Evolutionary conservation across 768 basidiomycete species (phyloP).

Genomic region (Steccherinum ochraceum): DNA sequence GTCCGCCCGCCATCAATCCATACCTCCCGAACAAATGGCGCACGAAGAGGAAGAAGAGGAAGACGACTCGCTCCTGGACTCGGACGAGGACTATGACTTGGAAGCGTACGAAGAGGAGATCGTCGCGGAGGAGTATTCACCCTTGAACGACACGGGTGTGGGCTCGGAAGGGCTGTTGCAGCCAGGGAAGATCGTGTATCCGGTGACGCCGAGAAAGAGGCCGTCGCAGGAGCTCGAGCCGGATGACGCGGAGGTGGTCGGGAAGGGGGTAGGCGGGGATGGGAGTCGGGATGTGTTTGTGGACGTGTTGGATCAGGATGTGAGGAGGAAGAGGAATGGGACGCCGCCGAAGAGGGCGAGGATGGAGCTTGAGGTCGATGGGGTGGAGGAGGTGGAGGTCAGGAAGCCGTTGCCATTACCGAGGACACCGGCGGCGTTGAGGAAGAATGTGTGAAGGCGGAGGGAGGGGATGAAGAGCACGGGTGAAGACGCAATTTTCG

Average conservation of each 20-base stretch:
- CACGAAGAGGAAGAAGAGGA: constrained; percentile 11
- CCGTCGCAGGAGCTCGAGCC: constrained; percentile 31
- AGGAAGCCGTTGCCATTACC: too few relatives aligned
- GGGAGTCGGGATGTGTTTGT: not conserved
- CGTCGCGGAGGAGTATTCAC: constrained; percentile 20
- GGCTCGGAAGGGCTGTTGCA: constrained; percentile 23
- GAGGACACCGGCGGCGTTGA: too few relatives aligned
- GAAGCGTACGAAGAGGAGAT: constrained; percentile 14
- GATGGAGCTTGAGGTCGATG: too few relatives aligned
- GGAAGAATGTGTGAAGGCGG: too few relatives aligned
- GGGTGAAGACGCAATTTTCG: too few relatives aligned
- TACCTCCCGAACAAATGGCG: not conserved
- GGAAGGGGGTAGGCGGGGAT: not conserved
- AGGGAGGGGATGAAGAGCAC: too few relatives aligned
- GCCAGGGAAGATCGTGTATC: constrained; percentile 21
- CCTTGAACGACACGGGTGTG: constrained; percentile 27
- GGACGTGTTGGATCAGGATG: not conserved
- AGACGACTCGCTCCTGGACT: constrained; percentile 9
- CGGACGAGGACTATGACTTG: constrained; percentile 10
- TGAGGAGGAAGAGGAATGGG: constrained; percentile 1
- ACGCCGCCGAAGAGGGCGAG: constrained; percentile 39
- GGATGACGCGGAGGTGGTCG: constrained; percentile 14
- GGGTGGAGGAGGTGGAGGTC: too few relatives aligned
- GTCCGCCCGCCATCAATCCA: not conserved
- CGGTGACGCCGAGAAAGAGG: constrained; percentile 26